Evolutionary conservation across 2,329 filamentous ascomycete species (phyloP), one percentile per base, ranked within the genome.

Genomic region (Tolypocladium paradoxum): DNA sequence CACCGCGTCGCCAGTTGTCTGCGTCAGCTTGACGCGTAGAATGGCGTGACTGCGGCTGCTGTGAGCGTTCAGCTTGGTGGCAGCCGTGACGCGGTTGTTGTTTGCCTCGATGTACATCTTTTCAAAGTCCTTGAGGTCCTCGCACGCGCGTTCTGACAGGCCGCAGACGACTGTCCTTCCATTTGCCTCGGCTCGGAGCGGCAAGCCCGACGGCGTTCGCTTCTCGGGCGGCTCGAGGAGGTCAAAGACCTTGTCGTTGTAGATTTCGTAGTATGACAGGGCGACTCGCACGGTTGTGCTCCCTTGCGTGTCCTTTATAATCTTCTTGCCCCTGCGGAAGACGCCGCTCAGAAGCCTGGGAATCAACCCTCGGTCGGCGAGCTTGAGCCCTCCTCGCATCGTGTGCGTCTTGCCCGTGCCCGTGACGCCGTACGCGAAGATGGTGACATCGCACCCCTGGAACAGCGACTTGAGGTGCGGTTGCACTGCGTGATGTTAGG

Each of bases 341-440:
- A 97, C 87, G 60, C 82, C 83, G 69, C 89, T 95, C 45, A 96
- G 77, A 53, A 96, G 73, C 55, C 91, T 77, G 16, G 91, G 91
- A 60, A 96, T 96, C 38, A 93, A 86, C 56, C 91, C 91, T 61
- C 91, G 81, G 53, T 96, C 90, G 6, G 87, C 85, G 53, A 96
- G 76, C 65, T 87, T 88, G 69, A 95, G 82, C 38, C 91, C 91
- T 59, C 91, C 91, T 58, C 91, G 85, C 90, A 96, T 96, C 3
- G 91, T 96, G 70, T 96, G 89, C 55, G 91, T 96, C 73, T 96
- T 96, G 53, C 91, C 91, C 0, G 90, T 95, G 48, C 91, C 91
- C 0, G 91, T 96, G 55, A 92, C 89, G 56, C 91, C 91, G 67
- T 96, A 96, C 31, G 91, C 90, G 65, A 96, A 96, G 54, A 96